Evolutionary conservation across 1,284 basidiomycete species (phyloP).

Genomic region (Cutaneotrichosporon daszewskae): DNA sequence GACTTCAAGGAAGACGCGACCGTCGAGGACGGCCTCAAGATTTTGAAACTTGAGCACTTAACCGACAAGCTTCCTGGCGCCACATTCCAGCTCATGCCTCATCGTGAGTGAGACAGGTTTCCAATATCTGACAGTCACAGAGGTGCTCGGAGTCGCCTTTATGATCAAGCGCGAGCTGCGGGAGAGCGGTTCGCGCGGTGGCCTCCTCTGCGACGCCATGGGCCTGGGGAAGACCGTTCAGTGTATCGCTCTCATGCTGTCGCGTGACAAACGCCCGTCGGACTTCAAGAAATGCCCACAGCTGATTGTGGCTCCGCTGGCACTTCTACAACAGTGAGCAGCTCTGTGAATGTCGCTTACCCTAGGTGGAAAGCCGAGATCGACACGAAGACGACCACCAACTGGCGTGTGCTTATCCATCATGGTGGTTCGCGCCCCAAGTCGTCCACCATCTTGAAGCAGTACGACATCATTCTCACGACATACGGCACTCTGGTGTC

Average conservation of each 20-base stretch:
- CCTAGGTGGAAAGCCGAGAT: conserved; percentile 48
- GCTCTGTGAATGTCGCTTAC: neutral
- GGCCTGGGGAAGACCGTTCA: conserved; percentile 48
- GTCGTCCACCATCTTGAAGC: conserved; percentile 28
- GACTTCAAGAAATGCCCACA: conserved; percentile 36
- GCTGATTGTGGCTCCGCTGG: conserved; percentile 47
- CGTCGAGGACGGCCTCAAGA: conserved; percentile 28
- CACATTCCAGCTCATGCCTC: conserved; percentile 38
- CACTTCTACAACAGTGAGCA: conserved; percentile 43
- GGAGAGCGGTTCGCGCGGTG: conserved; percentile 29
- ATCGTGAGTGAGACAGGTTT: conserved; percentile 25
- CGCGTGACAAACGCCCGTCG: conserved; percentile 35
- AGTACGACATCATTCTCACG: conserved; percentile 44
- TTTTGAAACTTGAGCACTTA: conserved; percentile 22
- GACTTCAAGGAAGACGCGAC: conserved; percentile 35
- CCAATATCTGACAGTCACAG: conserved; percentile 6
- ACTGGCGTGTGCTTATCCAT: conserved; percentile 38
- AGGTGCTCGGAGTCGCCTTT: conserved; percentile 44
- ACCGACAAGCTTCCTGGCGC: conserved; percentile 26
- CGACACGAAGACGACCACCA: conserved; percentile 36
- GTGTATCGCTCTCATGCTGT: conserved; percentile 41
- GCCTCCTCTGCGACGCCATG: conserved; percentile 42
- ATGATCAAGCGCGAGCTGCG: conserved; percentile 43
- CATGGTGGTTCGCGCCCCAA: conserved; percentile 38
- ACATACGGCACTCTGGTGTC: conserved; percentile 37